Base-by-base conservation (phyloP, 371 early-diverging fungal genomes). In the Circinella minor region DNA sequence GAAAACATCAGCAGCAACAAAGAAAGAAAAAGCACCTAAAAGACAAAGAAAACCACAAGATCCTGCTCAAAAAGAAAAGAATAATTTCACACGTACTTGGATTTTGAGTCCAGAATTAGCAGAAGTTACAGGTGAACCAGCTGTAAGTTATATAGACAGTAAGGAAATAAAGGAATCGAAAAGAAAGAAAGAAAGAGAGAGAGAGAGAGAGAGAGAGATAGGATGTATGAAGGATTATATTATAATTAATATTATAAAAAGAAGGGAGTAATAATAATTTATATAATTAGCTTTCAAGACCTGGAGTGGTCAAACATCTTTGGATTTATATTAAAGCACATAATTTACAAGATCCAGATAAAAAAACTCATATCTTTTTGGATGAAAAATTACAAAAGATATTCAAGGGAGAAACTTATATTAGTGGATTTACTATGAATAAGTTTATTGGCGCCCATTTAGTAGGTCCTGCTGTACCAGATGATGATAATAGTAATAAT, bases 291-390 rank as follows among this genome's bases (percentile, higher is more conserved):
- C 61, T 83, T 11, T 74, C 83, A 46, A 54, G 84, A 34, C 75
- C 81, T 14, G 71, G 70, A 54, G 82, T 86, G 14, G 84, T 84
- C 37, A 87, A 85, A 61, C 55, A 70, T 14, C 39, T 85, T 8
- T 85, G 85, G 86, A 68, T 46, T n/a, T 81, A 86, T 65, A 83
- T 85, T 71, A 85, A 85, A 62, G 74, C 73, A 34, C 59, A 84
- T 51, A 65, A 77, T 13, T 59, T 85, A 27, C 85, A 85, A 62
- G 86, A 86, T 72, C 85, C 85, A 4, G 47, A 61, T 3, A 79
- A 83, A 63, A 73, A 77, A 47, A 61, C 82, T 38, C 68, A 51
- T 46, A 77, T 85, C 14, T 13, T 82, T 9, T 79, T 81, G 70
- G 85, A 85, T 66, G 73, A 68, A 1, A 73, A 72, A 59, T 66